Base-by-base conservation (phyloP, 1,284 basidiomycete genomes). In the Pseudozyma flocculosa region DNA sequence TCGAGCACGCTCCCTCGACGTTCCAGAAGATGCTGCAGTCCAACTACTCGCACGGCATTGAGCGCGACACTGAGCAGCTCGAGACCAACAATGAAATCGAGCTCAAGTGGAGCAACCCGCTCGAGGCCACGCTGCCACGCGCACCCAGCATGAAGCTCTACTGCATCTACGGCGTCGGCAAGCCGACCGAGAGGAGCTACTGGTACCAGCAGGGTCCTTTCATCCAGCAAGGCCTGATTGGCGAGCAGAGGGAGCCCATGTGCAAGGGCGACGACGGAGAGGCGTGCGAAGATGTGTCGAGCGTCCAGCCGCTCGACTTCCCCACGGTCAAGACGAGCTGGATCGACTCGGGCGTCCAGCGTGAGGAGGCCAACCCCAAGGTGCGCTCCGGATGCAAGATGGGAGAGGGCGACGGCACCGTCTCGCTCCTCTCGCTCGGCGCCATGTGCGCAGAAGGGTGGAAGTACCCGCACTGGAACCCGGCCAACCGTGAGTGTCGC, bases 31-130 rank as follows among this genome's bases (percentile, higher is more conserved):
- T 97, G 94, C 81, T 97, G 38, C 82, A 81, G 39, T 83, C 83
- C 1, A 98, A 97, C 78, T 98, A 94, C 79, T 92, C 89, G n/a
- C 88, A 87, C 78, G 93, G 92, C 0, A 88, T 97, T 43, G 93
- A 97, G 80, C 83, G 85, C 11, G 84, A 93, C 70, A 87, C 36
- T 1, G 30, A 40, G 4, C 50, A 64, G 50, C 55, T 80, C 26
- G 53, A 49, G 13, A 57, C 48, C 29, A 80, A 80, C 67, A 71
- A 79, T 54, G 56, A 63, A 21, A 75, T 76, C 43, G 75, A 76
- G 14, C 64, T 60, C 24, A 77, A 69, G 53, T 98, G 94, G 93
- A 84, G 87, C n/a, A 98, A 98, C 78, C 94, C 94, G 10, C 82
- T 97, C 7, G 94, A 98, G 80, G 71, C 81, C 92, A 45, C 64